Evolutionary conservation across 2,329 filamentous ascomycete genomes (phyloP), one percentile per base, ranked within the genome.

Genomic region (Chlorencoelia australis): DNA sequence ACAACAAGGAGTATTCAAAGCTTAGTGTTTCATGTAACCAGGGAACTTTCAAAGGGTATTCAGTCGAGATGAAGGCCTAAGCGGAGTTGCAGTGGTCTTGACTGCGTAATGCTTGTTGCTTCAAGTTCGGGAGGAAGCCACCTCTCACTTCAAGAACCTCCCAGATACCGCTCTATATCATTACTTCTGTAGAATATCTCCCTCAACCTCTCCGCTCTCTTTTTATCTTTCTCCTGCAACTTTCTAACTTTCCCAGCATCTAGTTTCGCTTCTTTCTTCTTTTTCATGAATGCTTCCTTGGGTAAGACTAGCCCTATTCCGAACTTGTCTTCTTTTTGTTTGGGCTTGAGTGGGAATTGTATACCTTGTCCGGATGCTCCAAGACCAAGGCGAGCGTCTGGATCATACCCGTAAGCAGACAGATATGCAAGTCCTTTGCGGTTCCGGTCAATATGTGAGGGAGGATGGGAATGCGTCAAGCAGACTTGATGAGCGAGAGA

Each of bases 171-270:
- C 50, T 87, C 75, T 37, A 93, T 64, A 46, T 89, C 81, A n/a
- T 82, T 71, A 46, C 73, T 78, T 14, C 73, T 70, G 59, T 83
- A 89, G 44, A 94, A 81, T 61, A 83, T 68, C 48, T 75, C 67
- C 45, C 77, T 69, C 41, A 94, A 56, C 50, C 62, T 75, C 41
- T 82, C 73, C 13, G 69, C 67, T 43, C 67, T 77, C 55, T 63
- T 75, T 60, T 67, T 79, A 39, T 79, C 75, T 44, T 77, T 72
- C 28, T 65, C 60, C 3, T 74, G 75, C 53, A 69, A 59, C 55
- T 73, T 76, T 49, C 75, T 69, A 25, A 79, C 66, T 58, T 82
- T 73, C 49, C 79, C 83, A n/a, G 81, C 79, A 57, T 81, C 79
- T 41, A 86, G 57, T 49, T 64, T 69, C 50, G 65, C 62, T 28